Evolutionary conservation across 352 stramenopile genomes (phyloP), one percentile per base, ranked within the genome.

Genomic region (Phytophthora pinifolia): DNA sequence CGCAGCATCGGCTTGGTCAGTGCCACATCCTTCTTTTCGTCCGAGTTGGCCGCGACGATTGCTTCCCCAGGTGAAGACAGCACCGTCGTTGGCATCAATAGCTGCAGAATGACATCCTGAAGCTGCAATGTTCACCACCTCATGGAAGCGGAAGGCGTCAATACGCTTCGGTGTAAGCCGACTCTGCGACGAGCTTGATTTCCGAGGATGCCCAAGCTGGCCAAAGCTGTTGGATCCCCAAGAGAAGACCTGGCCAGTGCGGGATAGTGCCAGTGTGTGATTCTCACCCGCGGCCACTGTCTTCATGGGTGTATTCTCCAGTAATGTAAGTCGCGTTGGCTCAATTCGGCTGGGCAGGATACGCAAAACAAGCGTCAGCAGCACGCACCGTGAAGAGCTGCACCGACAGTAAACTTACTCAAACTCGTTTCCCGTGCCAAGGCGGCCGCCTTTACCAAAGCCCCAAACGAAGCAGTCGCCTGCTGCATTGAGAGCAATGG

Each of bases 191-290:
- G 71, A 75, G n/a, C 59, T 76, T 8, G 59, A 66, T 55, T 93
- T 91, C 10, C 73, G 54, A 9, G 62, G 75, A 27, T 89, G 79
- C 0, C 81, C 83, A 22, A 92, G 66, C 46, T 94, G 84, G 6
- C 82, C 80, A 45, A 89, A 91, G 45, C 79, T 88, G 34, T 92
- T 91, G 22, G 80, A 87, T n/a, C 84, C 84, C 82, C 84, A 94
- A 0, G 84, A 89, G 36, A 83, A 92, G 15, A 94, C 64, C 51
- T 91, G 77, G 1, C 84, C 84, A 2, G 58, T 76, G 8, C 59
- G 58, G 2, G 84, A 86, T 6, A 94, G 69, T 29, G 80, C 84
- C 31, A 94, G 54, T 15, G 81, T 86, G 62, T 94, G 83, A 55
- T 92, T 94, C 47, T 94, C 83, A 18, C 83, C 83, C 12, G 83